phyloP scores from a whole-genome alignment of 805 yeast species.

The Yamadazyma olivae region DNA sequence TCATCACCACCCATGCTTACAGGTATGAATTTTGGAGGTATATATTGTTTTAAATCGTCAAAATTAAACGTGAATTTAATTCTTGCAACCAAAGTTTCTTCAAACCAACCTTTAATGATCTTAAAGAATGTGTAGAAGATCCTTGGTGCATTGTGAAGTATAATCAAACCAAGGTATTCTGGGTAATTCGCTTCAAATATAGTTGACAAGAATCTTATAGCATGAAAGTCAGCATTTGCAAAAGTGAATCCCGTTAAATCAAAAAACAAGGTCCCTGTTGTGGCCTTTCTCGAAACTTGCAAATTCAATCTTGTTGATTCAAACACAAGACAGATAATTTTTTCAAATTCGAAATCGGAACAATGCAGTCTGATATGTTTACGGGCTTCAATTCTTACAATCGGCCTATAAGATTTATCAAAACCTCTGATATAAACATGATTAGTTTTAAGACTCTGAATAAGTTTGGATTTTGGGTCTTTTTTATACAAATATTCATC shows the following conservation, averaged over 20 bases:
- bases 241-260: slow-evolving; percentile 80
- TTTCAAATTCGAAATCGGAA: slow-evolving; percentile 63
- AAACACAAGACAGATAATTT: slow-evolving; percentile 66
- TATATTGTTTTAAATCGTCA: slow-evolving; percentile 60
- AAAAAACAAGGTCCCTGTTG: slow-evolving; percentile 62
- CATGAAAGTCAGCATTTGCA: slow-evolving; percentile 85
- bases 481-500: slow-evolving; percentile 55
- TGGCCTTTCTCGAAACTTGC: slow-evolving; percentile 56
- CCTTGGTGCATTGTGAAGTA: slow-evolving; percentile 95
- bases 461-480: slow-evolving; percentile 36
- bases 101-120: slow-evolving; percentile 84
- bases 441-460: slow-evolving; percentile 53
- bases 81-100: slow-evolving; percentile 90
- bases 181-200: slow-evolving; percentile 95
- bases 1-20: slow-evolving; percentile 70
- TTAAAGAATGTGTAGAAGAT: slow-evolving; percentile 90
- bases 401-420: slow-evolving; percentile 70
- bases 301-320: slow-evolving; percentile 73
- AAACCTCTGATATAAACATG: slow-evolving; percentile 71
- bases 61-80: slow-evolving; percentile 71
- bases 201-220: slow-evolving; percentile 79
- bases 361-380: slow-evolving; percentile 52
- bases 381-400: slow-evolving; percentile 74
- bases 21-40: slow-evolving; percentile 59
- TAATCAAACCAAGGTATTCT: slow-evolving; percentile 76